Conservation (phyloP, 257 asterid species). For the Gentiana dahurica region DNA sequence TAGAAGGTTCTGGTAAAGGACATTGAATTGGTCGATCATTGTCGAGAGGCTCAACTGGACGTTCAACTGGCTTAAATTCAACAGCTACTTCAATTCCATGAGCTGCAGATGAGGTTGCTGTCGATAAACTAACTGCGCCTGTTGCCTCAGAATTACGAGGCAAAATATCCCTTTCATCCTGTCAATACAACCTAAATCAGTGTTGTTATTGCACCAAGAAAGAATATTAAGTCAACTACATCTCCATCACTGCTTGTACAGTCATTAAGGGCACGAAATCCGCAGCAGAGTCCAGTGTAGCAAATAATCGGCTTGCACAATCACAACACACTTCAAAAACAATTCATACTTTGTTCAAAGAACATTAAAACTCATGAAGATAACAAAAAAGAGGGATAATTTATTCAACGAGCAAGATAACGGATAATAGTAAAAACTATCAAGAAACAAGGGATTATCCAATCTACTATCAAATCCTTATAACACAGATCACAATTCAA, state of each 20-base stretch:
- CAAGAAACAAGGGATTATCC: neutral
- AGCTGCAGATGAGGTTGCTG: slow-evolving; percentile 33
- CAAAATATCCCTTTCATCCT: slow-evolving; percentile 55
- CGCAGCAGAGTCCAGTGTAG: neutral
- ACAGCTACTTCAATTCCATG: slow-evolving; percentile 58
- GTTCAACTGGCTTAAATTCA: slow-evolving; percentile 79
- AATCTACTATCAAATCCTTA: neutral
- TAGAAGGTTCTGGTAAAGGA: slow-evolving; percentile 86
- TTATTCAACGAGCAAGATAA: neutral
- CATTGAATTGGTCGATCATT: slow-evolving; percentile 74
- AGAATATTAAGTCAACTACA: neutral
- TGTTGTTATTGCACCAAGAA: neutral
- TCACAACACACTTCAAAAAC: neutral
- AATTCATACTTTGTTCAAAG: neutral
- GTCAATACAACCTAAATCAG: slow-evolving; percentile 10
- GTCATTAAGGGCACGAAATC: too few relatives aligned
- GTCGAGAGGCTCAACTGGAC: slow-evolving; percentile 68
- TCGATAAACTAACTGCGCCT: slow-evolving; percentile 19
- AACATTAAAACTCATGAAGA: too few relatives aligned
- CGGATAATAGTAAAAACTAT: neutral
- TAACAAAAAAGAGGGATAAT: neutral
- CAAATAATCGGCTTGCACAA: neutral
- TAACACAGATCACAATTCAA: too few relatives aligned
- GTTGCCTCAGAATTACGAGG: slow-evolving; percentile 41
- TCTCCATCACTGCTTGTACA: too few relatives aligned